Base-by-base conservation (phyloP, 345 rosid species). In the Lepidium sativum region DNA sequence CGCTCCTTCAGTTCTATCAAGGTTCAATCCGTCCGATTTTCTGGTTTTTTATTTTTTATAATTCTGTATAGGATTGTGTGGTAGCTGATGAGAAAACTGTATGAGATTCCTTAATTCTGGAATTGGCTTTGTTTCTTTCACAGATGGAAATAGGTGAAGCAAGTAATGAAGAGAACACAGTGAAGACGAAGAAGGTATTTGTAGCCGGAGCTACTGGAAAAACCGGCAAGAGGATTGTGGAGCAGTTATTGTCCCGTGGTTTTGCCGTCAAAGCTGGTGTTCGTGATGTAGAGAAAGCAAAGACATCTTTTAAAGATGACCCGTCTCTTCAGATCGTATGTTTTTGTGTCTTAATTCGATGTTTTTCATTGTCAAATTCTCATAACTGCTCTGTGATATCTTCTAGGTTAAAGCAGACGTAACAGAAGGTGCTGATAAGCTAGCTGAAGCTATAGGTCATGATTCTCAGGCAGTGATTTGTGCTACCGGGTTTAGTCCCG, bases 191-290 rank as follows among this genome's bases (percentile, higher is more conserved):
- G 83, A 92, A 78, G 37, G 78, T 88, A 10, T 86, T 92, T 63
- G 98, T 92, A 32, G 98, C 95, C 4, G 98, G 98, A 67, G 98
- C 98, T 0, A 81, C 95, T 1, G 96, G 98, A 6, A 80, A 79
- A 62, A 85, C 91, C 1, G 97, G 97, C 27, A 89, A 92, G 65
- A 78, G 97, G 63, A 79, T 92, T 15, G 89, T 92, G 4, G 86
- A 85, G 44, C 97, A 84, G 83, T 75, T 92, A 27, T 80, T 92
- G 43, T 83, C 92, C 0, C 84, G 78, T 79, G 98, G 97, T 61
- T 92, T 87, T 49, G 68, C 79, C 6, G 97, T 92, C 57, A 89
- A 84, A 77, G 96, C 97, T 5, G 96, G 92, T 21, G 97, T 87
- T 65, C 87, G 91, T 15, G 91, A 89, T 60, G 44, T 87, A 49